phyloP scores from a whole-genome alignment of 2,329 filamentous ascomycete genomes.

The Ophiostoma piceae region DNA sequence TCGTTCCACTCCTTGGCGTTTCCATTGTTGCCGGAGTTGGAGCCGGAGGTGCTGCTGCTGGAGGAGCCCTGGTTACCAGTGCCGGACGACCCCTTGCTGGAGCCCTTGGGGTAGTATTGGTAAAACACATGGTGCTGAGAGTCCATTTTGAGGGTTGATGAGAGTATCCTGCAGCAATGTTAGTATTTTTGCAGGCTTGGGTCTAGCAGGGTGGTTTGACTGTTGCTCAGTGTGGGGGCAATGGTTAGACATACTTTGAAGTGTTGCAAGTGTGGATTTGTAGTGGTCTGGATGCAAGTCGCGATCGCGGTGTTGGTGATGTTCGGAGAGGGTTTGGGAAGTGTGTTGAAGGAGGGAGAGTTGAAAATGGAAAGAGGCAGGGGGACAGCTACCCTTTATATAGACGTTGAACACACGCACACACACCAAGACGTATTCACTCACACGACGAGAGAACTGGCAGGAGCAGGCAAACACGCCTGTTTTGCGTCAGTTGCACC shows the following conservation, averaged over 20 bases:
- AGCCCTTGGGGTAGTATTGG: not conserved
- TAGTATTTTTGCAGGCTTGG: not conserved
- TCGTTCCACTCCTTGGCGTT: not conserved
- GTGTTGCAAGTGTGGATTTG: not conserved
- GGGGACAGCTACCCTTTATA: slow-evolving; percentile 1
- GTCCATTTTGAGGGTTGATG: not conserved
- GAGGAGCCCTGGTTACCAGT: not conserved
- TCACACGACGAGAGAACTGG: not conserved
- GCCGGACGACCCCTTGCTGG: not conserved
- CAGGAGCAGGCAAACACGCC: not conserved
- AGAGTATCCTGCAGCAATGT: not conserved
- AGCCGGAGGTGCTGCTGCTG: not conserved
- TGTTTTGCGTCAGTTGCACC: not conserved
- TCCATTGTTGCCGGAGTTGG: not conserved
- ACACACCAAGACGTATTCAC: not conserved
- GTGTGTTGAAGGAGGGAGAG: not conserved
- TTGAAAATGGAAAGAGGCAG: not conserved
- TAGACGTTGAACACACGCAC: not conserved
- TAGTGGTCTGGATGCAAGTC: not conserved
- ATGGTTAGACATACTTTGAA: not conserved
- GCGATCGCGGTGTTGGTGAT: not conserved
- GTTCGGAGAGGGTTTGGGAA: not conserved
- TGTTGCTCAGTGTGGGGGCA: not conserved
- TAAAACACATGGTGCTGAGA: not conserved
- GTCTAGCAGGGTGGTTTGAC: not conserved